Evolutionary conservation across 1,284 basidiomycete genomes (phyloP).

Genomic region (Ustilago hordei): DNA sequence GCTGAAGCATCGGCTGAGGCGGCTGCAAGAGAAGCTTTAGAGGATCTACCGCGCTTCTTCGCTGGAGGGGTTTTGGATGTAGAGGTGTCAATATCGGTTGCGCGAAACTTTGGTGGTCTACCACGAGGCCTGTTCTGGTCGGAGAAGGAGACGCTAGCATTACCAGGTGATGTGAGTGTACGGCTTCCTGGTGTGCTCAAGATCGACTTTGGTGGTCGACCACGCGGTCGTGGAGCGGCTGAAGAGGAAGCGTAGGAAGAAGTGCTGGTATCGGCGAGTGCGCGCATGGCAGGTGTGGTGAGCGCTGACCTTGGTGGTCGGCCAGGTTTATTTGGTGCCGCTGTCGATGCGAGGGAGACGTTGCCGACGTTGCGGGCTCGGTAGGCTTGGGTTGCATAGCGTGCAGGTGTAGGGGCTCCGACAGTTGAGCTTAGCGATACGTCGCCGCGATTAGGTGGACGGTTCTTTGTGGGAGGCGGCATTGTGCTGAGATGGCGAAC

Average conservation of each 20-base stretch:
- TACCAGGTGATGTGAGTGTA: conserved; percentile 4
- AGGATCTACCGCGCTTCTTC: conserved; percentile 2
- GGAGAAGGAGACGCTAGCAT: conserved; percentile 26
- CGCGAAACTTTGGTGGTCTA: not conserved
- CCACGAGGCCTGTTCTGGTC: conserved; percentile 17
- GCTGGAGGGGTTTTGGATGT: not conserved
- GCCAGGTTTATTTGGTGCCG: conserved; percentile 15
- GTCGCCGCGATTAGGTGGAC: conserved; percentile 22
- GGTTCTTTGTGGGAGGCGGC: conserved; percentile 7
- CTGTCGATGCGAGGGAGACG: conserved; percentile 37
- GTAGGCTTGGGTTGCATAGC: conserved; percentile 1
- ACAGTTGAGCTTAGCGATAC: conserved; percentile 41
- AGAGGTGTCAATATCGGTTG: not conserved
- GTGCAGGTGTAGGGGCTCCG: conserved; percentile 30
- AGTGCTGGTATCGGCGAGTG: conserved; percentile 18
- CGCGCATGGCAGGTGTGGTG: conserved; percentile 22
- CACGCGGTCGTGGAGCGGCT: conserved; percentile 12
- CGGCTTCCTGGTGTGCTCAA: conserved; percentile 16
- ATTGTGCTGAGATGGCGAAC: conserved; percentile 1
- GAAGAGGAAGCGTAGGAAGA: conserved; percentile 18
- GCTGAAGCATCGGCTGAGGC: not conserved
- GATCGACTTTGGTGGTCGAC: conserved; percentile 34
- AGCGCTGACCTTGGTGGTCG: conserved; percentile 21
- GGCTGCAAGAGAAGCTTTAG: not conserved
- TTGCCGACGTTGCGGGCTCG: conserved; percentile 5